A percentile compares a stretch with the other conserved stretches of the same genome.
phyloP scores from a whole-genome alignment of 2,329 filamentous ascomycete genomes.

The Orbilia ellipsospora region DNA sequence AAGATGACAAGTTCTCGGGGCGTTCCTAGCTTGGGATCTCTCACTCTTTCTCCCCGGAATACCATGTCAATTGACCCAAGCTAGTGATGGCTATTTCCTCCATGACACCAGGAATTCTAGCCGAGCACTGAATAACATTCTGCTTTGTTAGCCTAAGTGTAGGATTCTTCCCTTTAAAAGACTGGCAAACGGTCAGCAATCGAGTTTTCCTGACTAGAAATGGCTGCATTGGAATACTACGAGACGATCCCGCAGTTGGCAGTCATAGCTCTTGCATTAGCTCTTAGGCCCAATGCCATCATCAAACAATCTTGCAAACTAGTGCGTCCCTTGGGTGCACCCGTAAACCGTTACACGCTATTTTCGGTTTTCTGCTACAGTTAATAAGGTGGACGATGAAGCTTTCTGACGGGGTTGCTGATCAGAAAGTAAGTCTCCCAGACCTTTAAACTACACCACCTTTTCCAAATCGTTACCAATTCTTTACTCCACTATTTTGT shows the following conservation, averaged over 20 bases:
- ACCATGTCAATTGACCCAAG: conserved; percentile 35
- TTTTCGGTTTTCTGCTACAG: conserved; percentile 42
- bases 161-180: conserved; percentile 18
- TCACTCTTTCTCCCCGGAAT: conserved; percentile 32
- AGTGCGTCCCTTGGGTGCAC: conserved; percentile 43
- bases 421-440: conserved; percentile 18
- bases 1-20: conserved; percentile 27
- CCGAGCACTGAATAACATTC: conserved; percentile 49
- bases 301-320: conserved; percentile 32
- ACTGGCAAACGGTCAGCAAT: conserved; percentile 42
- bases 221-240: conserved; percentile 44
- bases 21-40: background rate
- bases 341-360: conserved; percentile 55
- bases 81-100: conserved; percentile 35
- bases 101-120: conserved; percentile 51
- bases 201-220: conserved; percentile 43
- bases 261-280: conserved; percentile 52
- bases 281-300: conserved; percentile 44
- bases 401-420: conserved; percentile 23
- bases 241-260: conserved; percentile 46
- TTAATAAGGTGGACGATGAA: conserved; percentile 27
- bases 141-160: conserved; percentile 27
- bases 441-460: conserved; percentile 31
- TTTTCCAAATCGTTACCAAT: conserved; percentile 9
- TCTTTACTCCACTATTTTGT: conserved; percentile 12